These are phyloP conservation scores for Botryotinia calthae DNA, from an alignment of 2,329 filamentous ascomycete species.

Conservation along the genomic window DNA sequence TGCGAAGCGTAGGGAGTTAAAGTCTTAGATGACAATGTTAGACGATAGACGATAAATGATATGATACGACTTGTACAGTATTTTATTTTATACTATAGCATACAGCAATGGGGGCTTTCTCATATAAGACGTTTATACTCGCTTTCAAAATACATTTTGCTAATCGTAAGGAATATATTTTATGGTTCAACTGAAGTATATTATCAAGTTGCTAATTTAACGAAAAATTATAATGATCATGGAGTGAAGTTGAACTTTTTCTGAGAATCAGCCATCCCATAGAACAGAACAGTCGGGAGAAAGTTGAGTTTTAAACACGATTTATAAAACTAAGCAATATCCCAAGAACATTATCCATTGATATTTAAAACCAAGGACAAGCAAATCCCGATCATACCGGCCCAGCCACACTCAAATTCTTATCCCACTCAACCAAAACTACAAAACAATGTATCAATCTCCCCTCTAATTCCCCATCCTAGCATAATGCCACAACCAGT, in stretches of 20 bases:
- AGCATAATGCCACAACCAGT: constrained; percentile 18
- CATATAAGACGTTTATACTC: background rate
- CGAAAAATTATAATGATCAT: background rate
- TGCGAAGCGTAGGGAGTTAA: constrained; percentile 15
- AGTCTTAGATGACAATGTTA: background rate
- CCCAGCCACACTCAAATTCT: background rate
- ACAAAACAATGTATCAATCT: constrained; percentile 13
- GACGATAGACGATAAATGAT: background rate
- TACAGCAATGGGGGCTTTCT: background rate
- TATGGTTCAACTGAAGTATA: background rate
- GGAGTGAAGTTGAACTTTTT: background rate
- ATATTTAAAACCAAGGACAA: background rate
- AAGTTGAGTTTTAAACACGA: background rate
- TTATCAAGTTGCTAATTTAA: background rate
- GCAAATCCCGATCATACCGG: too few relatives aligned
- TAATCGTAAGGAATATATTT: background rate
- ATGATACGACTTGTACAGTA: background rate
- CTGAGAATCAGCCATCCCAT: background rate
- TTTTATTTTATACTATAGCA: background rate
- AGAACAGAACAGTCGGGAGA: background rate
- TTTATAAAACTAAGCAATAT: background rate
- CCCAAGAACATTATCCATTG: background rate
- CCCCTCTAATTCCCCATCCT: constrained; percentile 1
- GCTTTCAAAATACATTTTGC: background rate
- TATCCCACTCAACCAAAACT: background rate